A percentile compares a stretch with the other conserved stretches of the same genome.
Evolutionary conservation across 2,329 filamentous ascomycete species (phyloP).

Genomic region (Pseudopithomyces maydicus): DNA sequence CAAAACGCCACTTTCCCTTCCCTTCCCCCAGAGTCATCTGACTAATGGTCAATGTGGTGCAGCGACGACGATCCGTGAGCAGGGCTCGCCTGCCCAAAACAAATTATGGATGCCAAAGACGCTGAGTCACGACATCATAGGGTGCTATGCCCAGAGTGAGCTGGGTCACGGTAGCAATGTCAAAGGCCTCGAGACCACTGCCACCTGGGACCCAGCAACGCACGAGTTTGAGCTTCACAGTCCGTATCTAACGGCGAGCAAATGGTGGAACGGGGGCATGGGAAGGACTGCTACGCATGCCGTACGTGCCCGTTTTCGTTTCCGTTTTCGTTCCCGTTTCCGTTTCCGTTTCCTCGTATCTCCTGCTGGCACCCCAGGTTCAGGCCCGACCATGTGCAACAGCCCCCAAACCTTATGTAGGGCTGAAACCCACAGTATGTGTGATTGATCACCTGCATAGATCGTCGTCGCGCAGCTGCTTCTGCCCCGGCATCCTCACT

Average conservation of each 20-base stretch:
- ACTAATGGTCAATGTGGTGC: neutral
- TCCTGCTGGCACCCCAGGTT: neutral
- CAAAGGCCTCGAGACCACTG: constrained; percentile 55
- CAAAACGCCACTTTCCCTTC: too few species aligned
- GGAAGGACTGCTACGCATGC: constrained; percentile 61
- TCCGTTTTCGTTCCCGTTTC: neutral
- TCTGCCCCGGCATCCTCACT: constrained; percentile 41
- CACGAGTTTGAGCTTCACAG: constrained; percentile 58
- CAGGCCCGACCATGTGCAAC: constrained; percentile 10
- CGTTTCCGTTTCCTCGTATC: neutral
- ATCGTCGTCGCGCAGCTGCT: constrained; percentile 60
- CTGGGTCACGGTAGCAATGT: constrained; percentile 61
- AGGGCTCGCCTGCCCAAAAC: constrained; percentile 54
- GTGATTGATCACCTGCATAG: constrained; percentile 16
- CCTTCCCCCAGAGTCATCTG: neutral
- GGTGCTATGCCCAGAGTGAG: constrained; percentile 59
- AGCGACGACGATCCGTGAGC: constrained; percentile 56
- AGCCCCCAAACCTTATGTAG: constrained; percentile 12
- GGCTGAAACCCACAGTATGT: neutral
- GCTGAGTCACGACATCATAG: constrained; percentile 56
- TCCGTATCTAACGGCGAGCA: constrained; percentile 57
- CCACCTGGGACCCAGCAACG: constrained; percentile 51
- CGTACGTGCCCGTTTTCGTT: constrained; percentile 21
- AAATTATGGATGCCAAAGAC: constrained; percentile 57
- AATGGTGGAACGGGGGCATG: constrained; percentile 62